Percentiles rank a stretch among this genome's conserved stretches.
These are phyloP conservation scores for Hypoxylon intermedium DNA, from an alignment of 495 filamentous ascomycete species.

Conservation along the genomic window DNA sequence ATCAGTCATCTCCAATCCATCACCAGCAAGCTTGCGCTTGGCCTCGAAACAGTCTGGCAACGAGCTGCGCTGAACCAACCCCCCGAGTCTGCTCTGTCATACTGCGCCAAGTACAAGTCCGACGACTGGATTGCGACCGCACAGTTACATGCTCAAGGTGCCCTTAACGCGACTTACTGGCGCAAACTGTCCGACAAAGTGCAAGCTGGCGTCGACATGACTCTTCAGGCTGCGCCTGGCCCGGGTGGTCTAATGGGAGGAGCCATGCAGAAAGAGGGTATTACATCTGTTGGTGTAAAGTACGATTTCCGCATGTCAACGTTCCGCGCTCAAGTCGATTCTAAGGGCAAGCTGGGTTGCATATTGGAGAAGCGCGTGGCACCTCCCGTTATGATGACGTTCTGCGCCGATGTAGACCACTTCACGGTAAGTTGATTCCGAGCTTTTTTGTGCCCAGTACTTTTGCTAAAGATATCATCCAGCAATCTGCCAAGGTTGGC, in stretches of 20 bases:
- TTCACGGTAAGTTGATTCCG: constrained; percentile 72
- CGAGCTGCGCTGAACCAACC: constrained; percentile 75
- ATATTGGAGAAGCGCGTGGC: constrained; percentile 95
- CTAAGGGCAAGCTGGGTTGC: constrained; percentile 88
- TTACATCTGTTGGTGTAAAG: constrained; percentile 91
- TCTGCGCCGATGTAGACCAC: constrained; percentile 97
- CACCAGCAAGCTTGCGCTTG: constrained; percentile 85
- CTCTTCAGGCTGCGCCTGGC: constrained; percentile 78
- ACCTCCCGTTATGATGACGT: constrained; percentile 86
- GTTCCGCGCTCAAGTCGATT: constrained; percentile 95
- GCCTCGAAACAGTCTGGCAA: constrained; percentile 94
- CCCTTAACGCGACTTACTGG: constrained; percentile 94
- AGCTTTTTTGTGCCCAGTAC: background rate
- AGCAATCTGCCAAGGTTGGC: constrained; percentile 96
- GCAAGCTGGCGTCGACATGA: constrained; percentile 94
- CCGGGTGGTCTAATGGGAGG: constrained; percentile 71
- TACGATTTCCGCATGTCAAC: constrained; percentile 96
- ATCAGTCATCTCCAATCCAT: constrained; percentile 93
- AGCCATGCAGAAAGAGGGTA: constrained; percentile 77
- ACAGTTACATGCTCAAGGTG: constrained; percentile 83
- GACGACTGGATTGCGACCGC: constrained; percentile 89
- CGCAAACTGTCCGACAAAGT: constrained; percentile 90
- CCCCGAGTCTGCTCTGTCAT: constrained; percentile 85
- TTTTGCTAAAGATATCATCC: constrained; percentile 36
- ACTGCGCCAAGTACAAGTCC: constrained; percentile 87